phyloP scores from a whole-genome alignment of 23 red algal genomes.

The Gracilaria vermiculophylla region DNA sequence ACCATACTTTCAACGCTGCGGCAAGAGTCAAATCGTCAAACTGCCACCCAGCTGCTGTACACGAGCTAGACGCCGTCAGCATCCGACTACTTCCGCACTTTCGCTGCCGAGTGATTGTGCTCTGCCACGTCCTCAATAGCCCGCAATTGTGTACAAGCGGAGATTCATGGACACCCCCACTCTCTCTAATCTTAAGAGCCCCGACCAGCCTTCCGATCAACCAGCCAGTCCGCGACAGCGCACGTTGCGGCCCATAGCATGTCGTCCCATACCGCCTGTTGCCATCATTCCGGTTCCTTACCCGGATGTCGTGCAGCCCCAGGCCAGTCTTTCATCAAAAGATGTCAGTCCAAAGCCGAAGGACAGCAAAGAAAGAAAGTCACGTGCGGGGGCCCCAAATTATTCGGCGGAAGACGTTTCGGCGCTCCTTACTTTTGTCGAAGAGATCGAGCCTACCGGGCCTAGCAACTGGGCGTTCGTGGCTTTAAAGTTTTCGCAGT shows the following conservation, averaged over 20 bases:
- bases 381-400: conserved; percentile 40
- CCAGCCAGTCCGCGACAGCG: background rate
- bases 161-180: background rate
- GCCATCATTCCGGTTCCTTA: background rate
- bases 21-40: conserved; percentile 25
- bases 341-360: background rate
- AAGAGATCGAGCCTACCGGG: conserved; percentile 24
- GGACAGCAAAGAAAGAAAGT: conserved; percentile 12
- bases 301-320: background rate
- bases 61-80: background rate
- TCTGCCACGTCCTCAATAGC: background rate
- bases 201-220: background rate
- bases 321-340: background rate
- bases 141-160: no score
- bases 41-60: background rate
- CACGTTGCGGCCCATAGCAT: background rate
- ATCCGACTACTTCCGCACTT: background rate
- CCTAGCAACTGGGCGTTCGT: conserved; percentile 25
- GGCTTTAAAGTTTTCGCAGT: conserved; percentile 13
- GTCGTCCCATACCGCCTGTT: background rate
- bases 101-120: background rate
- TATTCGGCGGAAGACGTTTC: conserved; percentile 21
- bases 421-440: conserved; percentile 29
- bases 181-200: background rate
- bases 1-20: no score